Percentiles rank a stretch among this genome's conserved stretches.
phyloP scores from a whole-genome alignment of 192 early-diverging fungal species.

The Endogone sp. region DNA sequence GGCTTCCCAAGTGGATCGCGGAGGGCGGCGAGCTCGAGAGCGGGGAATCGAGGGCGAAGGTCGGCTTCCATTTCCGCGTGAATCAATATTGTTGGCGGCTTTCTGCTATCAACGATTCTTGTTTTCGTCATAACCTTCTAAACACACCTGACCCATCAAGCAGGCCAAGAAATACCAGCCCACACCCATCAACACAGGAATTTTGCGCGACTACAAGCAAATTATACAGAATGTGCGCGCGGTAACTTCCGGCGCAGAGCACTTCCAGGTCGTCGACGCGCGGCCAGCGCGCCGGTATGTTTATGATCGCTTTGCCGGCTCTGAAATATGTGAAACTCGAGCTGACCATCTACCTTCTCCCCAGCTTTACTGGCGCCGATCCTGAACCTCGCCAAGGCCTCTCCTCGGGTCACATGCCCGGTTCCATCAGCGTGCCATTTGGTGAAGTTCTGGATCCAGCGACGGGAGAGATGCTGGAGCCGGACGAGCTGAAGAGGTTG shows the following conservation, averaged over 20 bases:
- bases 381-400: conserved; percentile 80
- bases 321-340: too few species aligned
- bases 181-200: conserved; percentile 14
- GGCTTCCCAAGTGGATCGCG: conserved; percentile 74
- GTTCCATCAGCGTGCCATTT: conserved; percentile 73
- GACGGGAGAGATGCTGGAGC: conserved; percentile 49
- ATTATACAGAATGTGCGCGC: conserved; percentile 51
- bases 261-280: conserved; percentile 65
- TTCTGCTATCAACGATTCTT: too few species aligned
- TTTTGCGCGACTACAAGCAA: conserved; percentile 56
- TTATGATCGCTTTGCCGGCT: neutral
- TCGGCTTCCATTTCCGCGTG: too few species aligned
- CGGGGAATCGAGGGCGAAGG: conserved; percentile 31
- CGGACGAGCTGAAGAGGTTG: conserved; percentile 45
- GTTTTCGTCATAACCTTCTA: neutral
- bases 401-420: conserved; percentile 79
- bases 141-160: neutral
- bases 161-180: conserved; percentile 33
- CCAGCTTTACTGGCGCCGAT: conserved; percentile 62
- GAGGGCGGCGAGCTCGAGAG: conserved; percentile 45
- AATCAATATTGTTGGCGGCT: too few species aligned
- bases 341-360: neutral
- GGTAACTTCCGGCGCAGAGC: conserved; percentile 18
- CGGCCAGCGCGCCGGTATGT: conserved; percentile 46
- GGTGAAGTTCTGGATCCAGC: conserved; percentile 50